A percentile compares a stretch with the other conserved stretches of the same genome.
Conservation (phyloP, 805 yeast genomes). For the Wickerhamomyces strasburgensis region DNA sequence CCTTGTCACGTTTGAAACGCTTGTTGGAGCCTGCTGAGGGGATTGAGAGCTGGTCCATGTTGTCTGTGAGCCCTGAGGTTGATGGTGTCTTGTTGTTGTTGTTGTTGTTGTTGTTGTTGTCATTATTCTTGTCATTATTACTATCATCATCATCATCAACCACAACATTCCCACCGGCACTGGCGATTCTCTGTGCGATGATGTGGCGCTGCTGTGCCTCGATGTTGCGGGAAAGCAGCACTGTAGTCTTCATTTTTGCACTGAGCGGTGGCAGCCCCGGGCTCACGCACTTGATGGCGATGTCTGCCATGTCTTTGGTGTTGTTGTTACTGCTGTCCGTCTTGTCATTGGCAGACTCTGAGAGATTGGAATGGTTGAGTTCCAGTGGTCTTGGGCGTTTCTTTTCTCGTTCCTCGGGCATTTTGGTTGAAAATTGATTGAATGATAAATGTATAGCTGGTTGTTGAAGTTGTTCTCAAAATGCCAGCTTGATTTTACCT, state of each 20-base stretch:
- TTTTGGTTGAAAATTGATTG: too few relatives aligned
- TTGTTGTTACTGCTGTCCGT: neutral
- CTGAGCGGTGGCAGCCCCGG: slow-evolving; percentile 27
- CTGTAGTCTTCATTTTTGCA: slow-evolving; percentile 25
- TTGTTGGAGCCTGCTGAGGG: slow-evolving; percentile 21
- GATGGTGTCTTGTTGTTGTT: slow-evolving; percentile 8
- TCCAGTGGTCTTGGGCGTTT: slow-evolving; percentile 27
- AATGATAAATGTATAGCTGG: too few relatives aligned
- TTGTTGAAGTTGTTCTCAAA: too few relatives aligned
- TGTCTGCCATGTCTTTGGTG: slow-evolving; percentile 7
- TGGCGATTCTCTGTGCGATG: slow-evolving; percentile 20
- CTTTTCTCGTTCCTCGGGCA: slow-evolving; percentile 11
- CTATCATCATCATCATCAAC: slow-evolving; percentile 5
- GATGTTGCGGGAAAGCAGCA: slow-evolving; percentile 22
- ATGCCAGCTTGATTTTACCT: too few relatives aligned
- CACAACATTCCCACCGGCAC: slow-evolving; percentile 1
- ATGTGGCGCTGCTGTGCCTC: slow-evolving; percentile 27
- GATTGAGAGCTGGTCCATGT: slow-evolving; percentile 15
- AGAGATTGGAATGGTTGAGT: slow-evolving; percentile 19
- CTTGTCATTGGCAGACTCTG: neutral
- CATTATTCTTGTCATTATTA: neutral
- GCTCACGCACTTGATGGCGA: slow-evolving; percentile 26
- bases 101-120: neutral
- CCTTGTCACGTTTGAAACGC: slow-evolving; percentile 25
- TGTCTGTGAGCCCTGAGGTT: slow-evolving; percentile 15